These are phyloP conservation scores for Trifolium subterraneum DNA, from an alignment of 306 rosid genomes.

Conservation along the genomic window DNA sequence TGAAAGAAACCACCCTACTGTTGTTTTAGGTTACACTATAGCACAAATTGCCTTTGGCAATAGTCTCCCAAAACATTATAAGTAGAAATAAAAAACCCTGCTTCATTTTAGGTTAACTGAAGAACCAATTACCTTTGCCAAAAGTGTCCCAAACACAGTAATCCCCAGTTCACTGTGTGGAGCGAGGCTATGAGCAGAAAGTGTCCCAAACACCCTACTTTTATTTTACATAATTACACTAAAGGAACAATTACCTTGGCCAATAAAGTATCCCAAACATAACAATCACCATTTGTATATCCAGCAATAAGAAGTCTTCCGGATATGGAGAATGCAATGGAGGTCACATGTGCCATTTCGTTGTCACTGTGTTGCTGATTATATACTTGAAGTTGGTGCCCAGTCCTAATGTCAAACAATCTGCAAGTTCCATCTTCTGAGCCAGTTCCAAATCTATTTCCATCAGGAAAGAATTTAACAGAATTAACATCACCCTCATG, in stretches of 20 bases:
- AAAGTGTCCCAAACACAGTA: slow-evolving; percentile 88
- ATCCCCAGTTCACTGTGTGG: slow-evolving; percentile 26
- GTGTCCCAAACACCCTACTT: not conserved
- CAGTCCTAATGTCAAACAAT: slow-evolving; percentile 90
- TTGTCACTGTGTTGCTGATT: slow-evolving; percentile 66
- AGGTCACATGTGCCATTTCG: slow-evolving; percentile 65
- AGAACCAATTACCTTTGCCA: slow-evolving; percentile 66
- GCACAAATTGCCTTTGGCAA: not conserved
- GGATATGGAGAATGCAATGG: slow-evolving; percentile 92
- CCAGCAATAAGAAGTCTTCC: slow-evolving; percentile 97
- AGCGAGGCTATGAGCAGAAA: not conserved
- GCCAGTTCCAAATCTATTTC: slow-evolving; percentile 96
- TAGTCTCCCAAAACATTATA: not conserved
- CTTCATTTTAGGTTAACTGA: slow-evolving; percentile 16
- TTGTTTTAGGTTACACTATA: slow-evolving; percentile 27
- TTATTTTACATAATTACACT: slow-evolving; percentile 30
- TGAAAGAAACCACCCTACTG: slow-evolving; percentile 22
- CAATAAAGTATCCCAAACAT: slow-evolving; percentile 92
- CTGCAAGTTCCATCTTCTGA: slow-evolving; percentile 98
- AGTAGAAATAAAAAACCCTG: not conserved
- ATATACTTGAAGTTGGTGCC: slow-evolving; percentile 92
- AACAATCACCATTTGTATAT: slow-evolving; percentile 80
- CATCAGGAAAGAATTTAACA: slow-evolving; percentile 96
- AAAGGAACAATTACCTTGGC: slow-evolving; percentile 69
- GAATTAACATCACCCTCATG: slow-evolving; percentile 84